Conservation (phyloP, 225 moss, liverwort and hornwort species). For the Physcomitrium patens region DNA sequence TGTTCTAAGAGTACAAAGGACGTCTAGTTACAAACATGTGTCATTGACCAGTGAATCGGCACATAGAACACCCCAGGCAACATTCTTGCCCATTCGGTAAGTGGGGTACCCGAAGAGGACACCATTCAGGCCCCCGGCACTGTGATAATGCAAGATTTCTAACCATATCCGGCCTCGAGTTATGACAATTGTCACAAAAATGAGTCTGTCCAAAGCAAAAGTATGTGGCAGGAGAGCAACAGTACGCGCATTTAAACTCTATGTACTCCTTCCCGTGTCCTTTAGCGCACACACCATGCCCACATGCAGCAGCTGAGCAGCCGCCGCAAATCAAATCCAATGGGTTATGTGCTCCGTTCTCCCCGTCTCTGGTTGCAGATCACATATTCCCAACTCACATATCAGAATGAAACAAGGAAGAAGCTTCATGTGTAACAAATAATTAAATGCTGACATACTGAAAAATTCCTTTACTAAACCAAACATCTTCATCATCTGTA, state of each 20-base stretch:
- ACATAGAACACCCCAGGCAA: conserved; percentile 72
- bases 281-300: conserved; percentile 49
- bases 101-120: conserved; percentile 50
- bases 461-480: neutral
- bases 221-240: conserved; percentile 66
- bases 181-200: conserved; percentile 64
- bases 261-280: conserved; percentile 71
- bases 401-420: conserved; percentile 21
- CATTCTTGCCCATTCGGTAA: conserved; percentile 71
- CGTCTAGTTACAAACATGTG: conserved; percentile 14
- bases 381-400: conserved; percentile 21
- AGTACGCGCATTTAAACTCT: conserved; percentile 70
- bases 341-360: conserved; percentile 45
- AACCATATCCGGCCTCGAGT: conserved; percentile 46
- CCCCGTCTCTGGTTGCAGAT: conserved; percentile 40
- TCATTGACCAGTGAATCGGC: conserved; percentile 60
- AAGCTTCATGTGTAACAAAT: neutral
- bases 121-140: conserved; percentile 57
- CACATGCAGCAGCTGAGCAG: conserved; percentile 60
- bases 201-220: conserved; percentile 71
- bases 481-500: conserved; percentile 11
- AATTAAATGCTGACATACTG: neutral
- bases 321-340: conserved; percentile 62
- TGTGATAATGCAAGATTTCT: conserved; percentile 20
- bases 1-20: conserved; percentile 1